Evolutionary conservation across 768 basidiomycete species (phyloP).

Genomic region (Auricularia cornea): DNA sequence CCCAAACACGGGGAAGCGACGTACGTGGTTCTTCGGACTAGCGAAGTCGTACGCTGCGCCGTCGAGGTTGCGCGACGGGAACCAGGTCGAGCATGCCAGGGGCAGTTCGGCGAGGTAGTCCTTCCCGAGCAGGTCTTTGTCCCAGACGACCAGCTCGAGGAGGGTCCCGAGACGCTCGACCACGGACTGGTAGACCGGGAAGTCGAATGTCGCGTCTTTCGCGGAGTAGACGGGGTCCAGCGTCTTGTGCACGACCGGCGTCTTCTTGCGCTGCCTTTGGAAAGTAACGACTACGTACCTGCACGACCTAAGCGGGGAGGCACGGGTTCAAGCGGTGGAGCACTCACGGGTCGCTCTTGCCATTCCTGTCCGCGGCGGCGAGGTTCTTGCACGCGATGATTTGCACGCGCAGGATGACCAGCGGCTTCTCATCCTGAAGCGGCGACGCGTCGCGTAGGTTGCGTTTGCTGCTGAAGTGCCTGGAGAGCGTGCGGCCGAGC

Average conservation of each 20-base stretch:
- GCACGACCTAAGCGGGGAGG: not conserved
- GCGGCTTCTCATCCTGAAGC: constrained; percentile 1
- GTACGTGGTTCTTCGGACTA: not conserved
- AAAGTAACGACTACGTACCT: not conserved
- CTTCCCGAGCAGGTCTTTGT: not conserved
- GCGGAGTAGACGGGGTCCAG: not conserved
- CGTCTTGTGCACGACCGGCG: not conserved
- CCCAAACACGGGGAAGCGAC: not conserved
- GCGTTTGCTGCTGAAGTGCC: not conserved
- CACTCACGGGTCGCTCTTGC: constrained; percentile 8
- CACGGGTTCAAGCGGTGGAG: not conserved
- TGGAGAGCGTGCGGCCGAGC: not conserved
- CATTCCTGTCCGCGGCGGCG: constrained; percentile 5
- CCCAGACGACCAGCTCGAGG: not conserved
- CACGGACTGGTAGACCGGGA: not conserved
- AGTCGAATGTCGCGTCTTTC: not conserved
- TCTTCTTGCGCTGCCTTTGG: not conserved
- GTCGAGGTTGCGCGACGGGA: not conserved
- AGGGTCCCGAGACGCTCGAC: not conserved
- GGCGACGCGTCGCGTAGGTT: not conserved
- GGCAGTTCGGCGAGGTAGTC: not conserved
- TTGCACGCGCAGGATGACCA: constrained; percentile 3
- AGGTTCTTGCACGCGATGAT: constrained; percentile 3
- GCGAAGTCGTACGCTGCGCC: not conserved
- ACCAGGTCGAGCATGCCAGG: not conserved